These are phyloP conservation scores for Tricholoma sp. DNA, from an alignment of 768 basidiomycete species.

Conservation along the genomic window DNA sequence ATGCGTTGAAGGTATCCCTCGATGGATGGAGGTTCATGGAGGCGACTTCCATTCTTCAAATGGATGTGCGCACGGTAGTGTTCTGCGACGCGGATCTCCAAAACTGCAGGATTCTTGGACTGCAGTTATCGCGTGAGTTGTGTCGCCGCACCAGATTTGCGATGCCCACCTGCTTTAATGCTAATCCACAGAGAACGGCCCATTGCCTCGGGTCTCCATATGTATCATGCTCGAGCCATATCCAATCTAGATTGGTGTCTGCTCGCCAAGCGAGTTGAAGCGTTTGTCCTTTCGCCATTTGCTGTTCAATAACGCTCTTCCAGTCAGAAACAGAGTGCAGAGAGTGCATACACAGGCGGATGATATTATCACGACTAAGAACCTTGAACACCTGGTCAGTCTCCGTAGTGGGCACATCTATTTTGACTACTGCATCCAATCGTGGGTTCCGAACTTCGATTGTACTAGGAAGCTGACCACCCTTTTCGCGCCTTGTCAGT, in stretches of 20 bases:
- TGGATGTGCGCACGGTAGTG: conserved; percentile 54
- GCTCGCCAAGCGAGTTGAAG: conserved; percentile 78
- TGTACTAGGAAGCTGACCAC: conserved; percentile 60
- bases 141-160: not conserved
- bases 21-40: conserved; percentile 74
- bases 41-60: conserved; percentile 37
- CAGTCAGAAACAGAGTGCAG: conserved; percentile 56
- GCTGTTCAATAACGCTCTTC: conserved; percentile 51
- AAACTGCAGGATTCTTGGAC: conserved; percentile 40
- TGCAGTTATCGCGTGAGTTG: conserved; percentile 7
- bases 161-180: conserved; percentile 58
- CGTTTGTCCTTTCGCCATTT: conserved; percentile 47
- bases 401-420: conserved; percentile 58
- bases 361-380: conserved; percentile 58
- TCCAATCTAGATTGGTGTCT: conserved; percentile 78
- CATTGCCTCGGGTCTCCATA: conserved; percentile 59
- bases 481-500: conserved; percentile 57
- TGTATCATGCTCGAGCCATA: conserved; percentile 68
- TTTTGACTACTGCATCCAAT: conserved; percentile 59
- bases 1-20: conserved; percentile 86
- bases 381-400: conserved; percentile 37
- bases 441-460: conserved; percentile 71
- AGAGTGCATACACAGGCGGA: conserved; percentile 55
- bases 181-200: conserved; percentile 73
- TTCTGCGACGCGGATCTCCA: conserved; percentile 71